Base-by-base conservation (phyloP, 2,329 filamentous ascomycete genomes). In the Xylaria sp. region DNA sequence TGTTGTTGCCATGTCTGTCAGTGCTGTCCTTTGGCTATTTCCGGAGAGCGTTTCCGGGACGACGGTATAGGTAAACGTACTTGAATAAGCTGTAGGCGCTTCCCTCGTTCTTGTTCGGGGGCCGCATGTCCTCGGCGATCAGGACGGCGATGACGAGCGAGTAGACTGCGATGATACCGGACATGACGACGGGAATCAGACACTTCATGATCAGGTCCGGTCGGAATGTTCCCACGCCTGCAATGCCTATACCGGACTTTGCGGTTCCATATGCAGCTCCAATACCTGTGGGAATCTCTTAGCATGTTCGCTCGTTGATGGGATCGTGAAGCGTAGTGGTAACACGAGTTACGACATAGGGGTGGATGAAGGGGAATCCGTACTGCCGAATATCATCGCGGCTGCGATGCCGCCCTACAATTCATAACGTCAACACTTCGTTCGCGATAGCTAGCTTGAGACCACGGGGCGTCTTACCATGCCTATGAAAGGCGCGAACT, bases 101-200 rank as follows among this genome's bases (percentile, higher is more conserved):
- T 72, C 86, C 83, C 23, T 82, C 82, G 18, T 87, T 55, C 52
- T 67, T 67, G 34, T 25, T 85, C 65, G 91, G 91, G 32, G 94
- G 92, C 58, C 86, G 87, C 80, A 98, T 89, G 80, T 97, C 93
- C 81, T 93, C 91, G 64, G 94, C 93, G 80, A 99, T 99, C 74
- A 99, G 89, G 77, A 99, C 96, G 20, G 95, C 92, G 74, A 99
- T 94, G 77, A 99, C 96, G 75, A 99, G 92, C 60, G 94, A 93
- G 83, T 99, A 99, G 74, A 99, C 96, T 66, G 96, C 96, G 77
- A 99, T 93, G 79, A 99, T 99, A 89, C 96, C 96, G 75, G 96
- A 97, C 96, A 99, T 99, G 85, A 99, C 91, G 73, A 96, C 92
- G 70, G 93, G 92, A 74, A 95, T 94, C 61, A 95, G 84, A 65